phyloP scores from a whole-genome alignment of 345 rosid species.

The Boechera retrofracta region DNA sequence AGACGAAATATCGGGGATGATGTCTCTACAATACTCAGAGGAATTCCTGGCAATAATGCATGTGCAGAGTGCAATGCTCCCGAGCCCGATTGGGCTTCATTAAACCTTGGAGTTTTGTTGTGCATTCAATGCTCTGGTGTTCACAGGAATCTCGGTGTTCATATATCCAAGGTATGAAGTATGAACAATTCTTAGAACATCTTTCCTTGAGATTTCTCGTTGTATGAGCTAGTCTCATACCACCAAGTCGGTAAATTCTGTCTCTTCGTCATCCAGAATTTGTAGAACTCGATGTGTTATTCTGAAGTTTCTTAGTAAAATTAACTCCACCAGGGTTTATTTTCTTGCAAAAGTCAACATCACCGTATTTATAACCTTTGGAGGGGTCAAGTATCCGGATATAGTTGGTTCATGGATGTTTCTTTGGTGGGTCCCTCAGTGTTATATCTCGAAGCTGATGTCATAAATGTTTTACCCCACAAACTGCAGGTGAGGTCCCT shows the following conservation, averaged over 20 bases:
- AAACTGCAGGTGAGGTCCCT: constrained; percentile 82
- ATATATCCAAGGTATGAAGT: constrained; percentile 78
- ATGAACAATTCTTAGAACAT: constrained; percentile 22
- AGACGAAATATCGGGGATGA: constrained; percentile 49
- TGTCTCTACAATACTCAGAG: constrained; percentile 63
- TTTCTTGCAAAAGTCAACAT: constrained; percentile 31
- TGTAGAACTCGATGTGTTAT: constrained; percentile 6
- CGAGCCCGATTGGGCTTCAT: constrained; percentile 94
- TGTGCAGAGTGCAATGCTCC: constrained; percentile 90
- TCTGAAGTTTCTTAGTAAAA: constrained; percentile 13
- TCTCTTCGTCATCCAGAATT: constrained; percentile 1
- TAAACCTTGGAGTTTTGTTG: constrained; percentile 84
- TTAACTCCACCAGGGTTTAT: background rate
- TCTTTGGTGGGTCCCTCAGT: background rate
- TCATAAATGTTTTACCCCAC: constrained; percentile 26
- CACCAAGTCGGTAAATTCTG: background rate
- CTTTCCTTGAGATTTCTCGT: background rate
- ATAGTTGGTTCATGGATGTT: background rate
- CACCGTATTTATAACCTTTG: constrained; percentile 14
- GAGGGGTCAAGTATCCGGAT: background rate
- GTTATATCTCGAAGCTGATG: constrained; percentile 24
- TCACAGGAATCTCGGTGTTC: constrained; percentile 96
- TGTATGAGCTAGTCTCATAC: constrained; percentile 9
- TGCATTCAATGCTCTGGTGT: constrained; percentile 97
- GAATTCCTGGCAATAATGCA: constrained; percentile 79